Conservation (phyloP, 768 basidiomycete genomes). For the Suillus plorans region DNA sequence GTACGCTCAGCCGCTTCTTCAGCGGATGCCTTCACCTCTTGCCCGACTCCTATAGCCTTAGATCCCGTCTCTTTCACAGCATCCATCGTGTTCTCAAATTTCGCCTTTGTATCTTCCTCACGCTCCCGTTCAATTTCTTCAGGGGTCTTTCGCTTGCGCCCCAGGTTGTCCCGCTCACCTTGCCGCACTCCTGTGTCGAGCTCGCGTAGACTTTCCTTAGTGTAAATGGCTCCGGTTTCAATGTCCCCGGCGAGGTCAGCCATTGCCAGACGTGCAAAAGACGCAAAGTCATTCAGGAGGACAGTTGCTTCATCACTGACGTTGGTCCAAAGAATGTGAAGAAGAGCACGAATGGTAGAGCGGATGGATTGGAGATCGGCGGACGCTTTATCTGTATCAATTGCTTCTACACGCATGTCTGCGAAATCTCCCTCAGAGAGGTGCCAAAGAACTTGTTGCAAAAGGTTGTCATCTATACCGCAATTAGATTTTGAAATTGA, state of each 20-base stretch:
- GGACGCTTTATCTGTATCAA: slow-evolving; percentile 45
- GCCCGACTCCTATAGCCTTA: slow-evolving; percentile 52
- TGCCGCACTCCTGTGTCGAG: slow-evolving; percentile 59
- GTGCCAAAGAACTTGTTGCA: slow-evolving; percentile 70
- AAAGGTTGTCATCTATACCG: slow-evolving; percentile 54
- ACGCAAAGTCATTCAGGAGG: slow-evolving; percentile 61
- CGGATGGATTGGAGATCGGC: slow-evolving; percentile 53
- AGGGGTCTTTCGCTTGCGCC: slow-evolving; percentile 49
- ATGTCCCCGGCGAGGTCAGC: slow-evolving; percentile 66
- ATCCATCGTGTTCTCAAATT: slow-evolving; percentile 71
- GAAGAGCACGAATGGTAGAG: slow-evolving; percentile 46
- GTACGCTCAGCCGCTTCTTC: slow-evolving; percentile 48
- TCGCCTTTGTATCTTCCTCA: slow-evolving; percentile 45
- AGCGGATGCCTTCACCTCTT: slow-evolving; percentile 39
- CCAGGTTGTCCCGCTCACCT: slow-evolving; percentile 58
- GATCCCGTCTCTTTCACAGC: slow-evolving; percentile 57
- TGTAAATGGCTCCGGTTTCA: slow-evolving; percentile 47
- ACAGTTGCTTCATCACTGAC: slow-evolving; percentile 52
- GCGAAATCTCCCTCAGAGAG: slow-evolving; percentile 54
- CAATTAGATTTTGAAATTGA: not conserved
- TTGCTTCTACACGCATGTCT: slow-evolving; percentile 33
- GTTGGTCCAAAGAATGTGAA: slow-evolving; percentile 54
- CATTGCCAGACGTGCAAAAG: slow-evolving; percentile 60
- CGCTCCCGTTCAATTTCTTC: slow-evolving; percentile 40
- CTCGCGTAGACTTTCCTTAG: slow-evolving; percentile 53